Conservation (phyloP, 139 green algal species). For the Coccomyxa sp. region DNA sequence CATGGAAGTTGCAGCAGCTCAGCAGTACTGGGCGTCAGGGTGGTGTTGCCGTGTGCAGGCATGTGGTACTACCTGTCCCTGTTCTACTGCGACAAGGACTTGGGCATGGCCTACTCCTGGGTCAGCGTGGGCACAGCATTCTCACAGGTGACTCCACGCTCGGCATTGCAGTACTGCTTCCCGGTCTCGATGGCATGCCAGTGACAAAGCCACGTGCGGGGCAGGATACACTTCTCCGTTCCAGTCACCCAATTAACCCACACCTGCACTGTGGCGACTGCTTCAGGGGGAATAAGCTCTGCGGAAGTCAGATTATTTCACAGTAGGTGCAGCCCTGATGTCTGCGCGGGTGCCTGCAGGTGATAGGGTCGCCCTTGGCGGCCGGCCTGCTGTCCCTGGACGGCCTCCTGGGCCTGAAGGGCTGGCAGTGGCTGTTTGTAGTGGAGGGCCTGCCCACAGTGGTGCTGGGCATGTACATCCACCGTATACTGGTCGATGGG, state of each 20-base stretch:
- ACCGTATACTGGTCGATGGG: slow-evolving; percentile 15
- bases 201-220: too few species aligned
- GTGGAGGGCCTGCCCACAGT: slow-evolving; percentile 29
- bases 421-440: slow-evolving; percentile 67
- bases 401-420: slow-evolving; percentile 46
- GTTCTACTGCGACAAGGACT: slow-evolving; percentile 34
- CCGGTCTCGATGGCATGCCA: too few species aligned
- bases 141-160: slow-evolving; percentile 31
- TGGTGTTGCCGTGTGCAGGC: background rate
- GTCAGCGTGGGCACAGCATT: slow-evolving; percentile 22
- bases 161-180: too few species aligned
- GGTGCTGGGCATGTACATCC: slow-evolving; percentile 29
- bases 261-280: too few species aligned
- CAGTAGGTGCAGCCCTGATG: too few species aligned
- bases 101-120: slow-evolving; percentile 27
- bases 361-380: slow-evolving; percentile 55
- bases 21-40: background rate
- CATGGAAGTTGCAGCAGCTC: background rate
- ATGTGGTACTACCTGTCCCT: slow-evolving; percentile 45
- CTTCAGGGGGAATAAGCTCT: too few species aligned
- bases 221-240: too few species aligned
- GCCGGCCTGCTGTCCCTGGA: slow-evolving; percentile 62
- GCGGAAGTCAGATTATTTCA: background rate
- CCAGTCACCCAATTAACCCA: too few species aligned
- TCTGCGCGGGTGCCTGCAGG: slow-evolving; percentile 31